phyloP scores from a whole-genome alignment of 495 filamentous ascomycete genomes.

The Aspergillus egyptiacus region DNA sequence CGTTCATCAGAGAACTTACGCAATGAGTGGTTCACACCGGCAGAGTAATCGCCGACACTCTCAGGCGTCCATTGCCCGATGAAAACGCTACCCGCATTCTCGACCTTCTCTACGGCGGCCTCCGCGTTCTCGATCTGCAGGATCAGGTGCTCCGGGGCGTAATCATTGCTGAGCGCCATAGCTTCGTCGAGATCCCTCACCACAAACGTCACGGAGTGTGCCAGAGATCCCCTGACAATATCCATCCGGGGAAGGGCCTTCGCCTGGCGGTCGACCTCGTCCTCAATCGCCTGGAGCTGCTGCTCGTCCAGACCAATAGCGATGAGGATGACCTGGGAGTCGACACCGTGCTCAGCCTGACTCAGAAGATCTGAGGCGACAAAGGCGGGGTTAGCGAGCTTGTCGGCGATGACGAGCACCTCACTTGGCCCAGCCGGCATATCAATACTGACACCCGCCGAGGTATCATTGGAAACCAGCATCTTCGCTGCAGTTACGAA shows the following conservation, averaged over 20 bases:
- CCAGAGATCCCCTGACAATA: constrained; percentile 87
- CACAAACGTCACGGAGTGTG: constrained; percentile 83
- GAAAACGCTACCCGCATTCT: constrained; percentile 94
- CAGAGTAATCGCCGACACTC: constrained; percentile 94
- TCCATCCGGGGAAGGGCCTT: constrained; percentile 80
- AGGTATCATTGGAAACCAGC: constrained; percentile 92
- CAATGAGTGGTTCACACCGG: constrained; percentile 93
- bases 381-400: constrained; percentile 82
- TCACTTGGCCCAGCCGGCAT: constrained; percentile 98
- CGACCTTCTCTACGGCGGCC: constrained; percentile 65
- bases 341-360: constrained; percentile 93
- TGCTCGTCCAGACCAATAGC: constrained; percentile 70
- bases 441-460: constrained; percentile 89
- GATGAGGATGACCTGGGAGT: constrained; percentile 92
- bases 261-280: constrained; percentile 87
- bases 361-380: constrained; percentile 91
- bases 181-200: constrained; percentile 76
- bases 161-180: constrained; percentile 81
- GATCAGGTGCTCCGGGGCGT: constrained; percentile 97
- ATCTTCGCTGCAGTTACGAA: constrained; percentile 99
- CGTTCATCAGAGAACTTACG: constrained; percentile 55
- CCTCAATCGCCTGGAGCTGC: constrained; percentile 73
- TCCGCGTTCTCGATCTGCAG: constrained; percentile 75
- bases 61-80: constrained; percentile 94
- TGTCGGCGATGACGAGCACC: constrained; percentile 93